Conservation (phyloP, 2,329 filamentous ascomycete species). For the Scedosporium aurantiacum region DNA sequence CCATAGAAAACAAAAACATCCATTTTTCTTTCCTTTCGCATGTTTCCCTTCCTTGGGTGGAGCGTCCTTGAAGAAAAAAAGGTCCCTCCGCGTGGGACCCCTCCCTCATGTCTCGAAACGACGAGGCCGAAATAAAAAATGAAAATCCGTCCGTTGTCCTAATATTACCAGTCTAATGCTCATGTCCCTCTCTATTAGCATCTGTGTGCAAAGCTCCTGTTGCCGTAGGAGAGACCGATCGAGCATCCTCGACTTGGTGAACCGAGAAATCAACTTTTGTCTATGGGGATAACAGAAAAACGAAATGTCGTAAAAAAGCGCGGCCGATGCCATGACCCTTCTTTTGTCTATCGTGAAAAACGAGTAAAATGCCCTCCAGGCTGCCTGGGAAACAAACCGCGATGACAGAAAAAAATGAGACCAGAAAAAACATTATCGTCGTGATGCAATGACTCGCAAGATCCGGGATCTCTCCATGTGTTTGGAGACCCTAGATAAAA, state of each 20-base stretch:
- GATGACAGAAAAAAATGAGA: slow-evolving; percentile 24
- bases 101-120: neutral
- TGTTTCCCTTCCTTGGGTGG: slow-evolving; percentile 1
- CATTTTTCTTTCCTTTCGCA: neutral
- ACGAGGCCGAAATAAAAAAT: slow-evolving; percentile 1
- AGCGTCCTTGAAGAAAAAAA: neutral
- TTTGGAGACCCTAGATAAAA: slow-evolving; percentile 27
- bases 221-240: slow-evolving; percentile 14
- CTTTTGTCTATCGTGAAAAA: slow-evolving; percentile 25
- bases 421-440: slow-evolving; percentile 7
- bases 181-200: slow-evolving; percentile 5
- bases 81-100: neutral
- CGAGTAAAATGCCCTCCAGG: slow-evolving; percentile 22
- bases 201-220: slow-evolving; percentile 6
- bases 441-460: slow-evolving; percentile 5
- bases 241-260: slow-evolving; percentile 15
- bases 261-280: slow-evolving; percentile 58
- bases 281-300: slow-evolving; percentile 29
- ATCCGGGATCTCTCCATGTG: slow-evolving; percentile 20
- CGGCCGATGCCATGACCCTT: slow-evolving; percentile 33
- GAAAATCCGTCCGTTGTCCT: slow-evolving; percentile 5
- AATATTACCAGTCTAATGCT: slow-evolving; percentile 6
- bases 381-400: slow-evolving; percentile 19
- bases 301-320: slow-evolving; percentile 17
- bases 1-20: slow-evolving; percentile 3